Percentiles rank a stretch among this genome's conserved stretches.
These are phyloP conservation scores for Sphaerulina musiva DNA, from an alignment of 2,329 filamentous ascomycete genomes.

Conservation along the genomic window DNA sequence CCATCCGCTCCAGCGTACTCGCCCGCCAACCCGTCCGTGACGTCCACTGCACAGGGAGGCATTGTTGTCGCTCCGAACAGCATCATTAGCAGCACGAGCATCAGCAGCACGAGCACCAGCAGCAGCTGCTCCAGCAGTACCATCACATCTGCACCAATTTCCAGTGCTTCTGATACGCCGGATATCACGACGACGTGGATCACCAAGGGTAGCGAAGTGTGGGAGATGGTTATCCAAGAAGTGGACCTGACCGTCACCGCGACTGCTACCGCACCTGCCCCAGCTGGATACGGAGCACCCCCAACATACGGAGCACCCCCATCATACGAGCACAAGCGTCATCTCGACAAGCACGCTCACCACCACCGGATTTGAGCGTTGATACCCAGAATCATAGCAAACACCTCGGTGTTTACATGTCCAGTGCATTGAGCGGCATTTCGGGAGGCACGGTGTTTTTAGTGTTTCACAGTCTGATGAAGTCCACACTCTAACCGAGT, in stretches of 20 bases:
- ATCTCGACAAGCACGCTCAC: constrained; percentile 28
- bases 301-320: constrained; percentile 11
- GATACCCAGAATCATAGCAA: neutral
- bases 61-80: constrained; percentile 18
- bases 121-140: constrained; percentile 5
- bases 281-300: constrained; percentile 22
- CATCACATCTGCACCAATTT: constrained; percentile 1
- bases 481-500: neutral
- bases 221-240: constrained; percentile 43
- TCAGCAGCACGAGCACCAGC: neutral
- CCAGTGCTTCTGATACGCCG: constrained; percentile 27
- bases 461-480: neutral
- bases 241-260: constrained; percentile 39
- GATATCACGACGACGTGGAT: constrained; percentile 38
- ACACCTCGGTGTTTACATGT: constrained; percentile 6
- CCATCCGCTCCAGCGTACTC: constrained; percentile 22
- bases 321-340: constrained; percentile 26
- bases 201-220: constrained; percentile 40
- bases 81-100: neutral
- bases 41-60: constrained; percentile 23
- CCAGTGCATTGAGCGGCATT: constrained; percentile 6
- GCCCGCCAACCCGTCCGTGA: constrained; percentile 22
- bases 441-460: constrained; percentile 9
- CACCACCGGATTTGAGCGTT: constrained; percentile 14
- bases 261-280: constrained; percentile 24